A percentile compares a stretch with the other conserved stretches of the same genome.
Evolutionary conservation across 2,329 filamentous ascomycete genomes (phyloP).

Genomic region (Trichoderma atrobrunneum): DNA sequence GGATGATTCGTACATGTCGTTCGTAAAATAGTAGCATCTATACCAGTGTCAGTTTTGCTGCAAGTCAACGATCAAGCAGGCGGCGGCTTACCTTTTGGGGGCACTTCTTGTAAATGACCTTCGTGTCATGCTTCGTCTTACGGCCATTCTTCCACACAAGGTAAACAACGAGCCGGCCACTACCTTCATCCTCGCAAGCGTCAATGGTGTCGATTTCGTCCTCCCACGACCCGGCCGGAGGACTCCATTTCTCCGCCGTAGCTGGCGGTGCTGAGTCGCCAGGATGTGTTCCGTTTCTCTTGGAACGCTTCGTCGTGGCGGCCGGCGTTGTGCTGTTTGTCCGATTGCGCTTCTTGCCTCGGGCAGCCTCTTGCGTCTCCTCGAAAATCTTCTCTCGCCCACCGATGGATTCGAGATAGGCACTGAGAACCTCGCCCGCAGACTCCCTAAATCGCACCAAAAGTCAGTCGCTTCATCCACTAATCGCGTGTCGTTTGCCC

Average conservation of each 20-base stretch:
- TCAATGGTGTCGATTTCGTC: slow-evolving; percentile 68
- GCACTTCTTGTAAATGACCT: slow-evolving; percentile 69
- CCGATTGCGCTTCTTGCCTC: slow-evolving; percentile 58
- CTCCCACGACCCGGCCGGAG: slow-evolving; percentile 74
- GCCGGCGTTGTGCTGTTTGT: slow-evolving; percentile 39
- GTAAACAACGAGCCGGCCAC: slow-evolving; percentile 62
- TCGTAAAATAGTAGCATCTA: slow-evolving; percentile 62
- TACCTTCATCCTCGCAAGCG: slow-evolving; percentile 64
- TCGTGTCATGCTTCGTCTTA: slow-evolving; percentile 70
- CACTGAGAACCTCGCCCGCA: slow-evolving; percentile 58
- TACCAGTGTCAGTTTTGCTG: not conserved
- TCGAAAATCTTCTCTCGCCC: slow-evolving; percentile 57
- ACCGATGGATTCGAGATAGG: slow-evolving; percentile 62
- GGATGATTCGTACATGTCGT: slow-evolving; percentile 53
- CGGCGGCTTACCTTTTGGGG: slow-evolving; percentile 64
- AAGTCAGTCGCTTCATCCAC: not conserved
- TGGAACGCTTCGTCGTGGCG: slow-evolving; percentile 43
- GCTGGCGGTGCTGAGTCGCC: slow-evolving; percentile 47
- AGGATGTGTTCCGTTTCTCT: slow-evolving; percentile 50
- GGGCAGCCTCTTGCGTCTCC: slow-evolving; percentile 48
- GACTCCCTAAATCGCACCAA: slow-evolving; percentile 42
- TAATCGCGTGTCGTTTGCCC: not conserved
- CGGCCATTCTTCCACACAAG: slow-evolving; percentile 70
- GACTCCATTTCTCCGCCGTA: slow-evolving; percentile 54
- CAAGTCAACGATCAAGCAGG: not conserved